phyloP scores from a whole-genome alignment of 2,329 filamentous ascomycete species.

The Arthrobotrys iridis region DNA sequence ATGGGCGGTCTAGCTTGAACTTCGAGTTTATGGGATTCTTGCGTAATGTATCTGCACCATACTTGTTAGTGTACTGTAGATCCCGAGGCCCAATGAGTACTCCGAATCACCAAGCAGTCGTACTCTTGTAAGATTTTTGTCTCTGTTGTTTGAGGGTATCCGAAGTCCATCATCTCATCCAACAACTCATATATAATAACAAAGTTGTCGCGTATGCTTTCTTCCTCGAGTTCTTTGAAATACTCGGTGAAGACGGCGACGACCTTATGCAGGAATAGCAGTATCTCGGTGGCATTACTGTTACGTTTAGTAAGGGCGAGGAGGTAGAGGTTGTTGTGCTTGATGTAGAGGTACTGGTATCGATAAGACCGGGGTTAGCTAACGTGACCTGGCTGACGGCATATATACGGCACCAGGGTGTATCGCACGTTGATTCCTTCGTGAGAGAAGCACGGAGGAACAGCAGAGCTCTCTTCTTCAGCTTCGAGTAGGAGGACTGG shows the following conservation, averaged over 20 bases:
- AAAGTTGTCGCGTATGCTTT: slow-evolving; percentile 98
- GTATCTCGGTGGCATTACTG: slow-evolving; percentile 97
- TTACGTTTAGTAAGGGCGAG: slow-evolving; percentile 98
- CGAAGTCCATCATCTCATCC: slow-evolving; percentile 99
- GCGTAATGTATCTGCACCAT: slow-evolving; percentile 80
- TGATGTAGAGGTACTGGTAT: slow-evolving; percentile 92
- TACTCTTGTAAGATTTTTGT: slow-evolving; percentile 94
- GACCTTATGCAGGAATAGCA: slow-evolving; percentile 96
- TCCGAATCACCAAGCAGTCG: not conserved
- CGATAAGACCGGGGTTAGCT: slow-evolving; percentile 25
- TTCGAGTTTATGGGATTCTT: slow-evolving; percentile 98
- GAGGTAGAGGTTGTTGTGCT: slow-evolving; percentile 98
- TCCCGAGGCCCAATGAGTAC: slow-evolving; percentile 10
- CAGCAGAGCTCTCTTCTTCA: slow-evolving; percentile 97
- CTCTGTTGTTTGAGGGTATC: slow-evolving; percentile 97
- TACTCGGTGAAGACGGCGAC: slow-evolving; percentile 99
- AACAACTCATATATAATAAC: slow-evolving; percentile 98
- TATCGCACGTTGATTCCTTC: slow-evolving; percentile 91
- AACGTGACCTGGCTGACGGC: not conserved
- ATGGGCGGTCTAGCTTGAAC: slow-evolving; percentile 95
- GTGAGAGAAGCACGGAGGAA: slow-evolving; percentile 96
- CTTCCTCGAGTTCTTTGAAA: slow-evolving; percentile 98
- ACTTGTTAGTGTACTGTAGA: not conserved
- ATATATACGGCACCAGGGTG: slow-evolving; percentile 55
- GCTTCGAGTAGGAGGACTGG: slow-evolving; percentile 94